Base-by-base conservation (phyloP, 2,329 filamentous ascomycete species). In the Fusarium pseudocircinatum region DNA sequence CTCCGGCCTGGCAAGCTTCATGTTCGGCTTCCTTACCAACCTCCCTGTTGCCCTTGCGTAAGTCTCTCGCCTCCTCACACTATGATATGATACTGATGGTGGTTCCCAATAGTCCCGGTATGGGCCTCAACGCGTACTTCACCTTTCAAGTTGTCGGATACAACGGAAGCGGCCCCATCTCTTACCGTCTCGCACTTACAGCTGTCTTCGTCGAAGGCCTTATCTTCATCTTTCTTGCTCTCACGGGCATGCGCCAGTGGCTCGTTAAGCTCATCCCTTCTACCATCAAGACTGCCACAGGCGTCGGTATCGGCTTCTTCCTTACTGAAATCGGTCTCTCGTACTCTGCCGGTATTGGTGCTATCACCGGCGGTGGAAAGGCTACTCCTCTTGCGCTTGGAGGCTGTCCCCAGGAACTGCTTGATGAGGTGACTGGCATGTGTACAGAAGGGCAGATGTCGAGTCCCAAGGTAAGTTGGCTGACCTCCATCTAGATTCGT, bases 1-100 rank as follows among this genome's bases (percentile, higher is more conserved):
- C 58, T 86, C 93, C 11, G 94, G 93, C 12, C 85, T 96, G 66
- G 88, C 92, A 2, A 93, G 91, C 30, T 91, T 97, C 75, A 85
- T 88, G 67, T 96, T 97, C 84, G 94, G 94, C 7, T 87, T 96
- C 26, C 86, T 95, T 60, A 94, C 94, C 34, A 97, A 97, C 75
- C 87, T 96, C 59, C 94, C 94, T 1, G 82, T 84, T 52, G 82
- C 82, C 10, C 78, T 84, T 47, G 82, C 81, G 82, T 82, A 74
- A 74, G 77, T 75, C 12, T 39, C 42, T 47, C 30, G 7, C 1
- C 13, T n/a, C 3, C 16, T 20, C 18, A n/a, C 16, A 12, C 7
- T 18, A 42, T 34, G 20, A 14, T 4, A 30, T 76, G n/a, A 70
- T 60, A 34, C 63, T 76, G n/a, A 75, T 36, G 34, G 4, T 18